Evolutionary conservation across 371 early-diverging fungal species (phyloP), one percentile per base, ranked within the genome.

Genomic region (Phascolomyces articulosus): DNA sequence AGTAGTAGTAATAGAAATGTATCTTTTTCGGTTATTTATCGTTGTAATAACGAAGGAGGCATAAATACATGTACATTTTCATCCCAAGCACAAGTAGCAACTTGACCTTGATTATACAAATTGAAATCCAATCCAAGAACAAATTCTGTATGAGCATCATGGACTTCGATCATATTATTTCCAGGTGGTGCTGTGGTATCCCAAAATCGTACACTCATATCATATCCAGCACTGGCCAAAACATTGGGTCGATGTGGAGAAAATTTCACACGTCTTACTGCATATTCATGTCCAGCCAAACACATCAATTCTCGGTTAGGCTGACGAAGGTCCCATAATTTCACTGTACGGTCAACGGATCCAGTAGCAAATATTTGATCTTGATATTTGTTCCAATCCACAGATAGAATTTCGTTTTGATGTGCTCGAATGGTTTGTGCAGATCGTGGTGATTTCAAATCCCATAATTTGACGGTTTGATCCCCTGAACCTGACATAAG

Each of bases 341-440:
- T 91, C 69, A 96, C 82, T 1, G 90, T 89, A 58, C 88, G 86
- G 70, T 98, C 98, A 1, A 94, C 95, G 16, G 92, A 91, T 0
- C 94, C 95, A 0, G 96, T 93, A 15, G 90, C 95, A 24, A 97
- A 68, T 38, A 87, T 77, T 56, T 90, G 73, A 29, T 90, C 87
- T 54, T 85, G 84, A 75, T 98, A 98, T 75, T 97, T 97, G 83
- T 96, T 96, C 97, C 97, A 98, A 68, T 98, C 98, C 53, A 95
- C 71, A 1, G 93, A 88, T 21, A 98, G 76, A 9, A 95, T 85
- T 70, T 98, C 97, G 63, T 91, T 90, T 41, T 78, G 68, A 71
- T 98, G 98, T 10, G 95, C 96, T n/a, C 79, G 85, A 38, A 96
- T 80, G 0, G 96, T 92, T 51, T 84, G 86, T 11, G 85, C 67